A percentile compares a stretch with the other conserved stretches of the same genome.
phyloP scores from a whole-genome alignment of 2,329 filamentous ascomycete genomes.

The Monosporascus sp. region DNA sequence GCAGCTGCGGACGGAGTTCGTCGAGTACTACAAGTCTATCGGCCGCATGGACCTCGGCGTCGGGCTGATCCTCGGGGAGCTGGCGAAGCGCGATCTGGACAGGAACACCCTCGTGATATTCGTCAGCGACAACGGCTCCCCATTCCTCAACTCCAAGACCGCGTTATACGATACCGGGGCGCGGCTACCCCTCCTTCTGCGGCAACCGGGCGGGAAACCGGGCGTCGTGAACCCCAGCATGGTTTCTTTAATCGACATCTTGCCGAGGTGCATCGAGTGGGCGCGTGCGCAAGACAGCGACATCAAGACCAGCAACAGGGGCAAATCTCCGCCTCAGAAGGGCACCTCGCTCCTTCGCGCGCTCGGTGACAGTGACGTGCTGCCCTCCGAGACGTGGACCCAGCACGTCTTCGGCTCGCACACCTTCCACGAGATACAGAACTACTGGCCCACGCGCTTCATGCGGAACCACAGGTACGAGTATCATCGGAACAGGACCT shows the following conservation, averaged over 20 bases:
- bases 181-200: conserved; percentile 36
- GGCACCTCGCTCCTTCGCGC: too few species aligned
- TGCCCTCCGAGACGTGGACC: conserved; percentile 15
- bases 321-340: conserved; percentile 8
- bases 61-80: conserved; percentile 30
- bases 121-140: conserved; percentile 42
- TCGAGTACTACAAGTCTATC: conserved; percentile 36
- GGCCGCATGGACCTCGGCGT: conserved; percentile 36
- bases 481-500: conserved; percentile 45
- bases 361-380: too few species aligned
- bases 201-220: conserved; percentile 22
- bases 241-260: conserved; percentile 39
- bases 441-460: conserved; percentile 45
- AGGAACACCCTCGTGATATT: conserved; percentile 20
- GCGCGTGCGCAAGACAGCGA: conserved; percentile 10
- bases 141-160: conserved; percentile 46
- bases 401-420: conserved; percentile 42
- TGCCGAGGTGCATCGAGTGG: conserved; percentile 41
- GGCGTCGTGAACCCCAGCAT: conserved; percentile 35
- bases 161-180: conserved; percentile 44
- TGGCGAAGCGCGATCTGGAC: conserved; percentile 14
- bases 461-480: conserved; percentile 33
- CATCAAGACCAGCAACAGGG: conserved; percentile 4
- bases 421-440: conserved; percentile 43
- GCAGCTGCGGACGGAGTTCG: conserved; percentile 35